Evolutionary conservation across 2,329 filamentous ascomycete species (phyloP).

Genomic region (Pochonia chlamydosporia): DNA sequence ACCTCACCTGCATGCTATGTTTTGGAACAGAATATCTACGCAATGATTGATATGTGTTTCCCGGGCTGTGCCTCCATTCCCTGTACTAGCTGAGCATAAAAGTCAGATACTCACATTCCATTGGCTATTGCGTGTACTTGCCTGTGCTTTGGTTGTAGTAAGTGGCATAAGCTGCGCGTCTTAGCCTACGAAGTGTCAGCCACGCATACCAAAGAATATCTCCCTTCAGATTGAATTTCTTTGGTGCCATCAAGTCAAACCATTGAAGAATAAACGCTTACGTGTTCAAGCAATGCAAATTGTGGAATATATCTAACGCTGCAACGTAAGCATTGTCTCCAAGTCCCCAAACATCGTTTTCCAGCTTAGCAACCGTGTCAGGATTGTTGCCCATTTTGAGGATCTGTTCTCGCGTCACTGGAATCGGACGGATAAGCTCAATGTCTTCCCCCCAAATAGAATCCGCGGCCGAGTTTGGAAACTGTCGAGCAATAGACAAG

Average conservation of each 20-base stretch:
- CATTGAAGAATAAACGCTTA: too few species aligned
- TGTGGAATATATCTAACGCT: background rate
- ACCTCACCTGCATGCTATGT: constrained; percentile 1
- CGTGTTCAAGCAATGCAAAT: constrained; percentile 1
- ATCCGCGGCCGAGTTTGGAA: background rate
- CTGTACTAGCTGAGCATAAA: too few species aligned
- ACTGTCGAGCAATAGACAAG: constrained; percentile 2
- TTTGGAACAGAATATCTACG: constrained; percentile 1
- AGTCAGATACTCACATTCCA: too few species aligned
- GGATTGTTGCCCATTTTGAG: constrained; percentile 4
- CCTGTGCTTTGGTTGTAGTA: constrained; percentile 1
- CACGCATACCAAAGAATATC: too few species aligned
- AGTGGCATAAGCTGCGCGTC: background rate
- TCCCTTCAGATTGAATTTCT: too few species aligned
- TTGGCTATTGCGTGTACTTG: too few species aligned
- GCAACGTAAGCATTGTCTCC: constrained; percentile 2
- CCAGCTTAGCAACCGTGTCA: constrained; percentile 4
- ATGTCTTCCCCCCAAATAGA: background rate
- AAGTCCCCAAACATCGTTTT: constrained; percentile 1
- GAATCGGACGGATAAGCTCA: background rate
- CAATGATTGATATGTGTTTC: constrained; percentile 2
- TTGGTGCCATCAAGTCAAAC: too few species aligned
- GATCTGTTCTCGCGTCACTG: constrained; percentile 1
- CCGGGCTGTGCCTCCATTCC: background rate
- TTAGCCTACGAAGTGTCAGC: too few species aligned